Conservation (phyloP, 495 filamentous ascomycete species). For the Daldinia loculata region DNA sequence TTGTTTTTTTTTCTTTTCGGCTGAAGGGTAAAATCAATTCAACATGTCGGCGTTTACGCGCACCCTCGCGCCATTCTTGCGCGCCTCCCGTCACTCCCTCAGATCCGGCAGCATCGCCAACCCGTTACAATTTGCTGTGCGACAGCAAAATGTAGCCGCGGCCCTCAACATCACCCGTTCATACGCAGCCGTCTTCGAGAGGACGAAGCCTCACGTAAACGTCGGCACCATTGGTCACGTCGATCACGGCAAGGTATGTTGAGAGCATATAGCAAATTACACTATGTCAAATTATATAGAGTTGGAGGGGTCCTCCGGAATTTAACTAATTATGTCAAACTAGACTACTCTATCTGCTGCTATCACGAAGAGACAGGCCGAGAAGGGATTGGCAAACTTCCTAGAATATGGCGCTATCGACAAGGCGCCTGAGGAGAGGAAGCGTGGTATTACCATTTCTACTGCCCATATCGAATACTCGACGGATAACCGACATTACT, state of each 20-base stretch:
- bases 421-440: constrained; percentile 98
- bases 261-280: background rate
- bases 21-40: constrained; percentile 37
- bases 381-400: constrained; percentile 91
- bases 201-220: constrained; percentile 97
- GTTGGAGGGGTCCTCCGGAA: too few relatives aligned
- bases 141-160: constrained; percentile 70
- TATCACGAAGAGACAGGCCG: constrained; percentile 95
- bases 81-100: constrained; percentile 71
- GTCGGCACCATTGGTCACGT: constrained; percentile 99
- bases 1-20: constrained; percentile 42
- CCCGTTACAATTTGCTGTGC: constrained; percentile 68
- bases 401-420: constrained; percentile 97
- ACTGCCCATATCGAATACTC: constrained; percentile 98
- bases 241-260: constrained; percentile 94
- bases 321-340: constrained; percentile 43
- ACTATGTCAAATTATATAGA: background rate
- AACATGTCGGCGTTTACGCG: constrained; percentile 73
- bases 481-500: constrained; percentile 92
- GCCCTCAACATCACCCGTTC: constrained; percentile 73
- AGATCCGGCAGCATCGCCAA: constrained; percentile 67
- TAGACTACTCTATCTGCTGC: constrained; percentile 97
- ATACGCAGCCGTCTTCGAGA: constrained; percentile 77
- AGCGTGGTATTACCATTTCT: constrained; percentile 99
- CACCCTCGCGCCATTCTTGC: constrained; percentile 73